Evolutionary conservation across 768 basidiomycete genomes (phyloP).

Genomic region (Crucibulum laeve): DNA sequence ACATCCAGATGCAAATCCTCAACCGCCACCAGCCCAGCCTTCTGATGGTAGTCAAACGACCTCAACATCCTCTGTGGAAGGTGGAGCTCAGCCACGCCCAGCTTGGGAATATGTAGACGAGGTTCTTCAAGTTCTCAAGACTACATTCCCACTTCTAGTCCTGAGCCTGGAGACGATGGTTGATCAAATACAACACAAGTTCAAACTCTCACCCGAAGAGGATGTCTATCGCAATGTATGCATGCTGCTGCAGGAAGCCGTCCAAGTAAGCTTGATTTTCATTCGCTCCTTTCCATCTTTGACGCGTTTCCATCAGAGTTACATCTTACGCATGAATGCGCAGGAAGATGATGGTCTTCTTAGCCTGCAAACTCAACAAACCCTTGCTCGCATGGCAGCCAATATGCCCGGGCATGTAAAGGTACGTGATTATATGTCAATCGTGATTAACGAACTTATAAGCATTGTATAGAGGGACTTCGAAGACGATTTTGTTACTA

Average conservation of each 20-base stretch:
- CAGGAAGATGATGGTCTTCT: conserved; percentile 69
- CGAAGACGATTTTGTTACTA: conserved; percentile 84
- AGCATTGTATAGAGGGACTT: conserved; percentile 63
- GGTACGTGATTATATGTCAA: conserved; percentile 31
- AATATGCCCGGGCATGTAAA: conserved; percentile 56
- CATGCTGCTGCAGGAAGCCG: conserved; percentile 82
- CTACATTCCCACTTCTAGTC: conserved; percentile 91
- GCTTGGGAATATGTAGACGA: conserved; percentile 93
- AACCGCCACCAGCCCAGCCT: conserved; percentile 8
- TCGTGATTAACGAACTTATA: conserved; percentile 1
- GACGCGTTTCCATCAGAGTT: conserved; percentile 42
- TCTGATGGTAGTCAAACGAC: conserved; percentile 12
- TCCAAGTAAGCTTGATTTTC: conserved; percentile 47
- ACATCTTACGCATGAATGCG: conserved; percentile 59
- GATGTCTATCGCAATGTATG: conserved; percentile 90
- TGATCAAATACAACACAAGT: conserved; percentile 86
- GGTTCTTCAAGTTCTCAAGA: conserved; percentile 89
- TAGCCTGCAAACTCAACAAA: conserved; percentile 47
- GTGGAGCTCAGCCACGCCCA: conserved; percentile 43
- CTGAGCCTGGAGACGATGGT: conserved; percentile 96
- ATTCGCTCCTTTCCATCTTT: conserved; percentile 1
- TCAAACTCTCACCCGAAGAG: conserved; percentile 88
- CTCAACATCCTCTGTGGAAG: conserved; percentile 11
- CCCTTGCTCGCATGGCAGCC: conserved; percentile 53
- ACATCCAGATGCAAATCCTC: conserved; percentile 9